A percentile compares a stretch with the other conserved stretches of the same genome.
Evolutionary conservation across 441 rosid species (phyloP).

Genomic region (Biscutella laevigata): DNA sequence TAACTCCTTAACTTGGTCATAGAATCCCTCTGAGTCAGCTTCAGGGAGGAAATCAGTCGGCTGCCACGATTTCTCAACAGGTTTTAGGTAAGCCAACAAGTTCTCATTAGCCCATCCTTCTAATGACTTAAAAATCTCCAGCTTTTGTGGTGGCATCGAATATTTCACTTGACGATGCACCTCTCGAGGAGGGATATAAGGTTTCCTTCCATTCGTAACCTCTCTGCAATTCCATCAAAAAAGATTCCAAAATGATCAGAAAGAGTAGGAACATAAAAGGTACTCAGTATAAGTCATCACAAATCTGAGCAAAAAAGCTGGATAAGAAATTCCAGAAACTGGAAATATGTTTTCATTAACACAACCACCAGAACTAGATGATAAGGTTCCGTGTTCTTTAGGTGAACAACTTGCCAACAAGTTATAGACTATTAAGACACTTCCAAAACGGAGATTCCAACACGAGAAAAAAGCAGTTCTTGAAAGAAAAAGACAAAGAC

Average conservation of each 20-base stretch:
- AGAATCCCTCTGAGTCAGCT: conserved; percentile 41
- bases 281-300: not conserved
- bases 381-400: not conserved
- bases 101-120: conserved; percentile 45
- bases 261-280: not conserved
- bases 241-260: not conserved
- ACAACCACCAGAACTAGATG: conserved; percentile 11
- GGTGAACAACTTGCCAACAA: conserved; percentile 5
- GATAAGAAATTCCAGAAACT: not conserved
- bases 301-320: not conserved
- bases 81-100: conserved; percentile 32
- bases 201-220: conserved; percentile 31
- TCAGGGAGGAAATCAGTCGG: conserved; percentile 36
- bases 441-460: conserved; percentile 10
- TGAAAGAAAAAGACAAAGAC: not conserved
- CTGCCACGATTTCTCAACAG: conserved; percentile 48
- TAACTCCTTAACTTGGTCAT: conserved; percentile 42
- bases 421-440: conserved; percentile 3
- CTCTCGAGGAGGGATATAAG: conserved; percentile 31
- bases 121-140: conserved; percentile 41
- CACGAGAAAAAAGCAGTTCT: conserved; percentile 14
- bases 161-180: conserved; percentile 41
- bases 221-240: conserved; percentile 25
- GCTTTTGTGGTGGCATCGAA: conserved; percentile 44
- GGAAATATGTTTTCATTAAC: not conserved